These are phyloP conservation scores for Candida tetrigidarum DNA, from an alignment of 1,139 yeast species.

Conservation along the genomic window DNA sequence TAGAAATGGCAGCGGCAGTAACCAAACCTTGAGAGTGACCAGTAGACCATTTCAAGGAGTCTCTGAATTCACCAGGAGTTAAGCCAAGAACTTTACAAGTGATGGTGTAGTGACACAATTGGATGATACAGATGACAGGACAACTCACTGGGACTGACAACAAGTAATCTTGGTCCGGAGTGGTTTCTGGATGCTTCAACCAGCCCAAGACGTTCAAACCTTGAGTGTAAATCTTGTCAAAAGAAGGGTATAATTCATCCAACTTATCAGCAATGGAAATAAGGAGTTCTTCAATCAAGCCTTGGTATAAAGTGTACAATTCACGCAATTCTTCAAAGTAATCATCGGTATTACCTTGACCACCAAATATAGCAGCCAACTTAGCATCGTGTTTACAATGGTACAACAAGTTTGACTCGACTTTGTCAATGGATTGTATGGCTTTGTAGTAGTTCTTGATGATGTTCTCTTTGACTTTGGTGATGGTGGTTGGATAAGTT, in stretches of 20 bases:
- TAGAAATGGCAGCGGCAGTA: conserved; percentile 89
- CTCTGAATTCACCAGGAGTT: conserved; percentile 87
- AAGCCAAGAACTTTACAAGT: conserved; percentile 85
- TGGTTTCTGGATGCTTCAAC: conserved; percentile 82
- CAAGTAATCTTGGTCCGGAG: conserved; percentile 90
- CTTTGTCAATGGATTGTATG: conserved; percentile 45
- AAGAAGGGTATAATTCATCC: conserved; percentile 70
- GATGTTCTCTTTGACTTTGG: conserved; percentile 66
- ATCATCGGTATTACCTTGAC: conserved; percentile 98
- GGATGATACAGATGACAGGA: conserved; percentile 95
- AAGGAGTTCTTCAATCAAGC: conserved; percentile 77
- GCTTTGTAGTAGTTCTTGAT: conserved; percentile 78
- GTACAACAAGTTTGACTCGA: conserved; percentile 54
- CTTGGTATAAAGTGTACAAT: conserved; percentile 74
- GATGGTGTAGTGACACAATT: conserved; percentile 89
- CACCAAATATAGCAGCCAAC: conserved; percentile 90
- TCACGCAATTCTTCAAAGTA: conserved; percentile 97
- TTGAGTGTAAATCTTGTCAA: conserved; percentile 89
- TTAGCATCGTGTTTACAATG: conserved; percentile 52
- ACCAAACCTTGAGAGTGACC: conserved; percentile 99
- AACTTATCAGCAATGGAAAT: conserved; percentile 70
- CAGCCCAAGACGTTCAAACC: conserved; percentile 89
- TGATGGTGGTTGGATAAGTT: conserved; percentile 64
- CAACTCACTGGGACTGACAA: conserved; percentile 93
- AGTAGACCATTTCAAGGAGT: conserved; percentile 75